phyloP scores from a whole-genome alignment of 2,329 filamentous ascomycete genomes.

The Orbilia ellipsospora region DNA sequence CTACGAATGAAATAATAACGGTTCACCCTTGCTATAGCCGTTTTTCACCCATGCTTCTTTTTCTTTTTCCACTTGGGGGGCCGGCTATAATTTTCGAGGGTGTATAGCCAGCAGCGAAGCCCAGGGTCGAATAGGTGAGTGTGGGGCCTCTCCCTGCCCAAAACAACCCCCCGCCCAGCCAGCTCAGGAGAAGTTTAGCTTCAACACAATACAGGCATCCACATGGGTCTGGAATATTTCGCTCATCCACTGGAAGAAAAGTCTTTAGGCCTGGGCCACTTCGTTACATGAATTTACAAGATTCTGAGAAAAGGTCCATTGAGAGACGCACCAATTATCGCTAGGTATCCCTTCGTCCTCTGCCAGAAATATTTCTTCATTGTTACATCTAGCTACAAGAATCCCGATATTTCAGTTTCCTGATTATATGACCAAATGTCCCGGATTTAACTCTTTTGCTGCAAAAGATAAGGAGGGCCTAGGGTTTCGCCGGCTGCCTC shows the following conservation, averaged over 20 bases:
- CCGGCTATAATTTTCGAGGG: slow-evolving; percentile 8
- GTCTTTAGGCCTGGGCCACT: too few relatives aligned
- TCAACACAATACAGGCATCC: slow-evolving; percentile 24
- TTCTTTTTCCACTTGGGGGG: slow-evolving; percentile 9
- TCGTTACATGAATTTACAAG: neutral
- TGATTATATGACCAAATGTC: too few relatives aligned
- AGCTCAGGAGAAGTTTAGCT: slow-evolving; percentile 54
- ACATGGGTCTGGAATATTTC: slow-evolving; percentile 47
- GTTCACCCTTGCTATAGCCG: slow-evolving; percentile 27
- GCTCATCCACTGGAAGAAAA: slow-evolving; percentile 20
- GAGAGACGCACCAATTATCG: slow-evolving; percentile 12
- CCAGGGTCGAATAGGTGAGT: slow-evolving; percentile 24
- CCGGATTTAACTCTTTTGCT: neutral
- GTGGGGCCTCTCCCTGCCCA: slow-evolving; percentile 38
- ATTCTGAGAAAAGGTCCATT: slow-evolving; percentile 21
- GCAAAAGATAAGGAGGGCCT: neutral
- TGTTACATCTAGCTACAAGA: too few relatives aligned
- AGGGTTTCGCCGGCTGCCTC: slow-evolving; percentile 15
- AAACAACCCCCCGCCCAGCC: slow-evolving; percentile 39
- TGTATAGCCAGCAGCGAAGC: neutral
- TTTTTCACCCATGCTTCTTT: slow-evolving; percentile 35
- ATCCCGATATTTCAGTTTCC: too few relatives aligned
- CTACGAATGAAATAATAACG: slow-evolving; percentile 48
- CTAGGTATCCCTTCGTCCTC: slow-evolving; percentile 9
- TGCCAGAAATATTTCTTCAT: too few relatives aligned